phyloP scores from a whole-genome alignment of 1,284 basidiomycete genomes.

The Ustilago nuda region DNA sequence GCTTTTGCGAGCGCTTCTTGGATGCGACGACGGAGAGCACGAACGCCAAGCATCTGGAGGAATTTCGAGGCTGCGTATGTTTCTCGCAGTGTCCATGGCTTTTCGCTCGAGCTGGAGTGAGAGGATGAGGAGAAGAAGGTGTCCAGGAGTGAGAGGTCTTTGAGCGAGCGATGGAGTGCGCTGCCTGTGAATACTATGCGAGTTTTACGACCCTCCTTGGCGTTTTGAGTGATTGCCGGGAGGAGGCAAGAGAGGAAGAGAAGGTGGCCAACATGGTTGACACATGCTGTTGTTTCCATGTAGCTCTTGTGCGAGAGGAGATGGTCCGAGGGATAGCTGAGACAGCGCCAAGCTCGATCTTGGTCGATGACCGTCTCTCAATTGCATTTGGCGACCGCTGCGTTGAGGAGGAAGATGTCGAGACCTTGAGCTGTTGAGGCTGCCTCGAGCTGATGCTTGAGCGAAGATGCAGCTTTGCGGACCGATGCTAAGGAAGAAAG shows the following conservation, averaged over 20 bases:
- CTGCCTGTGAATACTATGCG: constrained; percentile 54
- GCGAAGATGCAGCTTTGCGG: constrained; percentile 30
- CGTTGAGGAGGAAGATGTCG: constrained; percentile 52
- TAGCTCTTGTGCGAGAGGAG: constrained; percentile 20
- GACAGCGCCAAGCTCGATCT: constrained; percentile 10
- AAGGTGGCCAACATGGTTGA: constrained; percentile 53
- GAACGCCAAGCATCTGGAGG: constrained; percentile 52
- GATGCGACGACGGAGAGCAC: constrained; percentile 38
- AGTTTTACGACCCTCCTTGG: constrained; percentile 30
- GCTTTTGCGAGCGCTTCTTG: constrained; percentile 6
- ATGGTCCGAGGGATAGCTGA: constrained; percentile 23
- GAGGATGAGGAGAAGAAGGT: constrained; percentile 23
- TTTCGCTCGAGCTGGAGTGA: constrained; percentile 3
- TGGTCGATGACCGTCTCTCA: constrained; percentile 23
- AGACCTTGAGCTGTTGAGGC: neutral
- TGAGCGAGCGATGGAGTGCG: constrained; percentile 42
- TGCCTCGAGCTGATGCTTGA: constrained; percentile 21
- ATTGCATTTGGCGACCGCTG: constrained; percentile 40
- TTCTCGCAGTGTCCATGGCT: constrained; percentile 37
- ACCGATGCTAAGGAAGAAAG: constrained; percentile 39
- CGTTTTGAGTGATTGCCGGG: constrained; percentile 26
- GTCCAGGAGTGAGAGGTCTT: constrained; percentile 29
- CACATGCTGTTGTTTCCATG: constrained; percentile 49
- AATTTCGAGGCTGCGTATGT: constrained; percentile 52
- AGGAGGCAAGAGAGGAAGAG: constrained; percentile 39